Conservation (phyloP, 2,329 filamentous ascomycete species). For the Aspergillus flavus region DNA sequence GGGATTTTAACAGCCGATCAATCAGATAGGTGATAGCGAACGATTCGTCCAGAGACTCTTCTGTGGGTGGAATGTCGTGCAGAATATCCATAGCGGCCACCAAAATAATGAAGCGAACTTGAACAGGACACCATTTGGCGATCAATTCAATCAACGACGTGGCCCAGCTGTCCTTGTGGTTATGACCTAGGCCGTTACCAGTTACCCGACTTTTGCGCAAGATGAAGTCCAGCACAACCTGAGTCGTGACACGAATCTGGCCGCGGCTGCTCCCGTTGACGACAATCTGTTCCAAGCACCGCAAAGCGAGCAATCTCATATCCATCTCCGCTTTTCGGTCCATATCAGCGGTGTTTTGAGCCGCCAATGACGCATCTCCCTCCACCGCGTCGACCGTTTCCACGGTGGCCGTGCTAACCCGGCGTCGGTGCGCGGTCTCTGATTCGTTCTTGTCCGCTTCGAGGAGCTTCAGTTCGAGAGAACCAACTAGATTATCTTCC, state of each 20-base stretch:
- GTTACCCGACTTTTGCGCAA: constrained; percentile 57
- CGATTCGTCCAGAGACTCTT: constrained; percentile 73
- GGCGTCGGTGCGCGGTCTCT: constrained; percentile 65
- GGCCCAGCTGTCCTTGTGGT: constrained; percentile 70
- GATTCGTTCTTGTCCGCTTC: constrained; percentile 69
- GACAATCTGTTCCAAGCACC: constrained; percentile 86
- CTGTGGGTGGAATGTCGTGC: constrained; percentile 66
- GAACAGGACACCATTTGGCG: constrained; percentile 86
- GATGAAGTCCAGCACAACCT: constrained; percentile 74
- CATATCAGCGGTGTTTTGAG: constrained; percentile 80
- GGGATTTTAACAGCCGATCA: constrained; percentile 78
- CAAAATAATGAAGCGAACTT: constrained; percentile 89
- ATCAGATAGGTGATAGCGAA: constrained; percentile 76
- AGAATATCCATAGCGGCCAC: constrained; percentile 79
- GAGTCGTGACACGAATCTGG: constrained; percentile 78
- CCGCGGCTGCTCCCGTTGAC: constrained; percentile 72
- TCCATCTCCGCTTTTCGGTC: constrained; percentile 90
- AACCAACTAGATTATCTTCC: constrained; percentile 64
- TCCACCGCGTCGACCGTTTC: constrained; percentile 70
- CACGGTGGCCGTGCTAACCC: constrained; percentile 79
- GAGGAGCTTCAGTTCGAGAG: constrained; percentile 68
- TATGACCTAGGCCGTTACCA: constrained; percentile 45
- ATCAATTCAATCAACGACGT: constrained; percentile 78
- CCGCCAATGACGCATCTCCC: constrained; percentile 66
- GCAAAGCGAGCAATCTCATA: constrained; percentile 78